Conservation (phyloP, 176 grass and related monocot species). For the Carex pumila region DNA sequence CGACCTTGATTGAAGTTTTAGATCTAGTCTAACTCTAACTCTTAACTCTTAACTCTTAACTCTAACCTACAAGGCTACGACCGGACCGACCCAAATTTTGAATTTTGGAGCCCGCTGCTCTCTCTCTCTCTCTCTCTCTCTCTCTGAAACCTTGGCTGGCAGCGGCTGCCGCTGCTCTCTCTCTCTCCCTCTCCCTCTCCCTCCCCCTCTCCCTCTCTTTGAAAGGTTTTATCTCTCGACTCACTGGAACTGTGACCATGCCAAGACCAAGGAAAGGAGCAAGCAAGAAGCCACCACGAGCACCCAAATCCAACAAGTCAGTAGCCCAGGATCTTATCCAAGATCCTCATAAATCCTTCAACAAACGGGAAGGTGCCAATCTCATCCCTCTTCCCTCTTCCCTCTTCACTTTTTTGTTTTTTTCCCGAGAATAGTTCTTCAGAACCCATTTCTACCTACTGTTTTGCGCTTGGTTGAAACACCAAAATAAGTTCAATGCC, state of each 20-base stretch:
- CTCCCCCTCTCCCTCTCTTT: no score
- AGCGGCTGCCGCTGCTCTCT: no score
- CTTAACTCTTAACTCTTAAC: no score
- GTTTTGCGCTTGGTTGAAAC: background rate
- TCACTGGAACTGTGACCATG: background rate
- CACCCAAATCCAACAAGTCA: background rate
- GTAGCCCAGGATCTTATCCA: background rate
- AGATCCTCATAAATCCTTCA: constrained; percentile 1
- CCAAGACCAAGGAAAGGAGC: constrained; percentile 4
- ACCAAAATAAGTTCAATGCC: background rate
- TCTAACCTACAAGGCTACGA: no score
- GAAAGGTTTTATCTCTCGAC: background rate
- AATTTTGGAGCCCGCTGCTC: background rate
- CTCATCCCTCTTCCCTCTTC: background rate
- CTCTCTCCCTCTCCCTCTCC: no score
- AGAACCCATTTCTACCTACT: background rate
- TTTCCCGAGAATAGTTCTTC: no score
- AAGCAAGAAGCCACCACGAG: constrained; percentile 3
- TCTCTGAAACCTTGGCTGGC: no score
- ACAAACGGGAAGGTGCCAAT: constrained; percentile 8
- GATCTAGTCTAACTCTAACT: no score
- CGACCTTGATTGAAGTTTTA: no score
- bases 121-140: no score
- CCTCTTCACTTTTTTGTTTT: background rate
- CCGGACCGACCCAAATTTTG: background rate